phyloP scores from a whole-genome alignment of 352 stramenopile species.

The Phytopythium helicoides region DNA sequence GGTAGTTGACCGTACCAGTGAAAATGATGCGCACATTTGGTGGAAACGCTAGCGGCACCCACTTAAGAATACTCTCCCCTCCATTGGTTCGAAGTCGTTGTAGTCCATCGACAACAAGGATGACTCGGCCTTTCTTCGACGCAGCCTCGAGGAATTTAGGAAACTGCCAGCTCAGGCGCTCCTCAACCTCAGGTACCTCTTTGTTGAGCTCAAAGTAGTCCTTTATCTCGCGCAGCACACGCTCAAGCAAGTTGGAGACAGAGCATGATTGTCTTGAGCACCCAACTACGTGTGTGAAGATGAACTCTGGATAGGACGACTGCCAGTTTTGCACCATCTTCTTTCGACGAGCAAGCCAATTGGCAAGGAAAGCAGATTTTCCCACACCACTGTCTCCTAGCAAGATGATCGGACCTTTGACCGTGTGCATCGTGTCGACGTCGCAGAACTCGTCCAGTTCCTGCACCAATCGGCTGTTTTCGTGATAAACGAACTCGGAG shows the following conservation, averaged over 20 bases:
- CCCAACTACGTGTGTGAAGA: slow-evolving; percentile 91
- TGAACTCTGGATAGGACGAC: slow-evolving; percentile 78
- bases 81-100: slow-evolving; percentile 82
- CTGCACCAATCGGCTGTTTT: slow-evolving; percentile 56
- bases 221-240: slow-evolving; percentile 88
- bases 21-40: slow-evolving; percentile 89
- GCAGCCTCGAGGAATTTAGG: slow-evolving; percentile 88
- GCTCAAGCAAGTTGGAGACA: slow-evolving; percentile 83
- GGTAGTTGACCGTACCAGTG: slow-evolving; percentile 54
- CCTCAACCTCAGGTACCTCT: slow-evolving; percentile 78
- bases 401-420: slow-evolving; percentile 71
- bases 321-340: slow-evolving; percentile 88
- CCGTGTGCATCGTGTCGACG: slow-evolving; percentile 81
- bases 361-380: slow-evolving; percentile 77
- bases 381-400: slow-evolving; percentile 70
- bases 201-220: slow-evolving; percentile 91
- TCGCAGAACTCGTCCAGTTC: slow-evolving; percentile 85
- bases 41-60: slow-evolving; percentile 86
- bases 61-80: slow-evolving; percentile 90
- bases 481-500: slow-evolving; percentile 73
- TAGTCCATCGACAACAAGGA: slow-evolving; percentile 90
- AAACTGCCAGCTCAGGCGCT: slow-evolving; percentile 90
- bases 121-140: slow-evolving; percentile 86
- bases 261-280: slow-evolving; percentile 85
- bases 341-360: slow-evolving; percentile 80